A percentile compares a stretch with the other conserved stretches of the same genome.
Evolutionary conservation across 495 filamentous ascomycete species (phyloP).

Genomic region (Penicillium antarcticum): DNA sequence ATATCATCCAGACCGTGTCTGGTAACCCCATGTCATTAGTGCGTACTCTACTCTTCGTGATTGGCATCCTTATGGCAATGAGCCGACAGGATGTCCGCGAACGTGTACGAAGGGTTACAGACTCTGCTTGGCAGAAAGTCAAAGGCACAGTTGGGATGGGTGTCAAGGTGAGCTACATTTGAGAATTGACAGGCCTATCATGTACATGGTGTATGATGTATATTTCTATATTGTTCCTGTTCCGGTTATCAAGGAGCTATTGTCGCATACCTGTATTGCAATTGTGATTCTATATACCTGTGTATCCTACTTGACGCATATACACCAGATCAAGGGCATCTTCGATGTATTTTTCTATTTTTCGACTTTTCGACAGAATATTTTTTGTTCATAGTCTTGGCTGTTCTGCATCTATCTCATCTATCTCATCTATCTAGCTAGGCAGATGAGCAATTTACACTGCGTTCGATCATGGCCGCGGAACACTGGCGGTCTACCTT

Average conservation of each 20-base stretch:
- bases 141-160: constrained; percentile 90
- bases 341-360: no score
- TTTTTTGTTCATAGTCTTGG: no score
- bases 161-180: constrained; percentile 97
- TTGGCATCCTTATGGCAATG: constrained; percentile 76
- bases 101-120: constrained; percentile 62
- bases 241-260: neutral
- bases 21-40: constrained; percentile 72
- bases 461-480: no score
- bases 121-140: constrained; percentile 77
- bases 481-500: no score
- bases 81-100: constrained; percentile 73
- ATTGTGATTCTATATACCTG: constrained; percentile 16
- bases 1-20: constrained; percentile 59
- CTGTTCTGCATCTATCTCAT: no score
- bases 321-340: no score
- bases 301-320: no score
- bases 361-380: no score
- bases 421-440: no score
- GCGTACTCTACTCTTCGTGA: constrained; percentile 73
- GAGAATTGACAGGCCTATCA: constrained; percentile 12
- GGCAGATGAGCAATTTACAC: no score
- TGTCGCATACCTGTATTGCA: constrained; percentile 18
- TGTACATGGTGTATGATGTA: constrained; percentile 10
- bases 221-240: no score